Evolutionary conservation across 805 yeast species (phyloP).

Genomic region (Yamadazyma tumulicola): DNA sequence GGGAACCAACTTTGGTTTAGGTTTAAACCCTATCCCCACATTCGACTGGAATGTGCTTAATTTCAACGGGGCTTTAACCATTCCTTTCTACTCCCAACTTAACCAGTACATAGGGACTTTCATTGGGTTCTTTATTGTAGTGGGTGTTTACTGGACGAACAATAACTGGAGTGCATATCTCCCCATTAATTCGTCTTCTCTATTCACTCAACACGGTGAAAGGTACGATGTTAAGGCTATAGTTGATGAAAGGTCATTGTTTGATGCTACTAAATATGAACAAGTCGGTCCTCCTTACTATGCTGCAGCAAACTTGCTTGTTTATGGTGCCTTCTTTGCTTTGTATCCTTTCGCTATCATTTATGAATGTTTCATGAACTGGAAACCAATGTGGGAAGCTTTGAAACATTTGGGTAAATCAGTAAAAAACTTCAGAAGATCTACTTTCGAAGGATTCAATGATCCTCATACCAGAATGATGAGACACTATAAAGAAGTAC

Average conservation of each 20-base stretch:
- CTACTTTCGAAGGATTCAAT: constrained; percentile 20
- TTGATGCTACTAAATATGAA: constrained; percentile 17
- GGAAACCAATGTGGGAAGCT: constrained; percentile 24
- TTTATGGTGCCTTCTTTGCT: constrained; percentile 35
- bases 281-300: constrained; percentile 22
- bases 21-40: constrained; percentile 27
- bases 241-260: constrained; percentile 35
- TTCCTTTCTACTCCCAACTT: constrained; percentile 23
- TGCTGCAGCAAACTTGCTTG: constrained; percentile 23
- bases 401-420: constrained; percentile 21
- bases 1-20: constrained; percentile 25
- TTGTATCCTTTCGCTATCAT: constrained; percentile 53
- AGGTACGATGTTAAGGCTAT: constrained; percentile 21
- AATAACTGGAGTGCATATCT: constrained; percentile 26
- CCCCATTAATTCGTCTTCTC: constrained; percentile 19
- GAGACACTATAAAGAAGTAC: constrained; percentile 61
- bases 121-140: constrained; percentile 21
- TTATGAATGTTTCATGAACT: constrained; percentile 42
- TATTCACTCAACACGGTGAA: constrained; percentile 24
- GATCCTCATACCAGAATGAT: constrained; percentile 60
- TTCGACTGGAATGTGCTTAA: constrained; percentile 26
- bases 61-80: constrained; percentile 14
- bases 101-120: constrained; percentile 22
- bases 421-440: constrained; percentile 15
- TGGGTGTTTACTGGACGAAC: constrained; percentile 27